Evolutionary conservation across 2,329 filamentous ascomycete genomes (phyloP), one percentile per base, ranked within the genome.

Genomic region (Cladobotryum protrusum): DNA sequence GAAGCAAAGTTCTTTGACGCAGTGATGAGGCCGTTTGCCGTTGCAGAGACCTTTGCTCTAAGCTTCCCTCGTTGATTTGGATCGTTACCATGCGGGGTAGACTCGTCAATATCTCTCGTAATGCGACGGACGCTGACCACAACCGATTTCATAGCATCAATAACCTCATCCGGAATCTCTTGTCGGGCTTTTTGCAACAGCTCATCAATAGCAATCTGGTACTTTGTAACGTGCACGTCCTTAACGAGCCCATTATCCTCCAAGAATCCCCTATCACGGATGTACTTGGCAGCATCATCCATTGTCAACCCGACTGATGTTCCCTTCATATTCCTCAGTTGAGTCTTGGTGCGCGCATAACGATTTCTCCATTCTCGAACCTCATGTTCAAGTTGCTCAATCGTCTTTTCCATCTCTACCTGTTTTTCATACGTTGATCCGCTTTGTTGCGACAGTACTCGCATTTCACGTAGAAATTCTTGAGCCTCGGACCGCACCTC

Each of bases 21-120:
- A 2, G 92, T 97, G 61, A 97, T 96, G 51, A 99, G 76, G 62
- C 92, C 93, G 74, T 97, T 97, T 44, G 93, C 91, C 1, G 92
- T 95, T 2, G 86, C 86, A n/a, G 90, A 95, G 3, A 97, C 86
- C 52, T 86, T 85, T 45, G 81, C 79, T 68, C 89, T 95, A 53
- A 95, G 77, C 66, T 85, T 89, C 24, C 76, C 72, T 56, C 83
- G 82, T 54, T 85, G 74, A 35, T 71, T 66, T 24, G 74, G 55
- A 14, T 79, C 73, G 34, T 79, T 79, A 54, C 81, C 78, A 34
- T 70, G 76, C 2, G 74, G 67, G 9, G 72, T 67, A 12, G 78
- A 73, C 43, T 80, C 76, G 47, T 85, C 83, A 24, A 96, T 81
- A 57, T 93, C 89, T 60, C 87, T 86, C 18, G 87, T 90, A 57